These are phyloP conservation scores for Phaeosphaeriaceae sp. DNA, from an alignment of 2,329 filamentous ascomycete genomes.

Conservation along the genomic window DNA sequence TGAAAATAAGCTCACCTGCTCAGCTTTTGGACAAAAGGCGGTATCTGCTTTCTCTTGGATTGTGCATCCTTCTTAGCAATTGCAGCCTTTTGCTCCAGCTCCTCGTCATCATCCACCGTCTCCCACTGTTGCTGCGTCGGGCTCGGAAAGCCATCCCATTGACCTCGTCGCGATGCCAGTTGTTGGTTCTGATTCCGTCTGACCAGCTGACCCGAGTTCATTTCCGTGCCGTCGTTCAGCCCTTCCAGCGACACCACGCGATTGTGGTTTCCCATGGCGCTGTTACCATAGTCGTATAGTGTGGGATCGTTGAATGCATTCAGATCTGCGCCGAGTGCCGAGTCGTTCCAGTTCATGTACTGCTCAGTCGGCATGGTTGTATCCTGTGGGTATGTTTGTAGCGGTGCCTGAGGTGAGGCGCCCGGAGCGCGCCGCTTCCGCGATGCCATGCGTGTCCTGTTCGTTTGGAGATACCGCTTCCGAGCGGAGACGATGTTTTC, in stretches of 20 bases:
- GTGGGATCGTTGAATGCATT: conserved; percentile 45
- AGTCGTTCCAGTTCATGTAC: conserved; percentile 47
- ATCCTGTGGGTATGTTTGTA: conserved; percentile 56
- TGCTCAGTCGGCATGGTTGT: conserved; percentile 46
- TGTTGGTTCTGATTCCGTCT: conserved; percentile 56
- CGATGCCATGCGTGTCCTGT: conserved; percentile 33
- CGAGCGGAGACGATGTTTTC: neutral
- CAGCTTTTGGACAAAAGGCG: conserved; percentile 96
- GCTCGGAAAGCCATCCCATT: conserved; percentile 50
- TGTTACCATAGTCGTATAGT: conserved; percentile 41
- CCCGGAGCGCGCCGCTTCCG: conserved; percentile 80
- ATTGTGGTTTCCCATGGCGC: conserved; percentile 29
- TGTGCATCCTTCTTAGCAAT: conserved; percentile 87
- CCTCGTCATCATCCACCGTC: conserved; percentile 72
- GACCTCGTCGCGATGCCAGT: conserved; percentile 44
- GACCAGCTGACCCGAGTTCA: conserved; percentile 53
- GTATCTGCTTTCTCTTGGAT: conserved; percentile 91
- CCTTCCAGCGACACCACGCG: conserved; percentile 43
- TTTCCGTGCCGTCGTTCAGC: conserved; percentile 30
- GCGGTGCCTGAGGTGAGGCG: conserved; percentile 68
- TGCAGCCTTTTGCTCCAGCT: conserved; percentile 79
- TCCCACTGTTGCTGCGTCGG: conserved; percentile 56
- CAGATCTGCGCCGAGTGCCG: conserved; percentile 31
- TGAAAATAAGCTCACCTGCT: conserved; percentile 74
- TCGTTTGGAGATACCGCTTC: neutral